Conservation (phyloP, 768 basidiomycete species). For the Coprinellus micaceus region DNA sequence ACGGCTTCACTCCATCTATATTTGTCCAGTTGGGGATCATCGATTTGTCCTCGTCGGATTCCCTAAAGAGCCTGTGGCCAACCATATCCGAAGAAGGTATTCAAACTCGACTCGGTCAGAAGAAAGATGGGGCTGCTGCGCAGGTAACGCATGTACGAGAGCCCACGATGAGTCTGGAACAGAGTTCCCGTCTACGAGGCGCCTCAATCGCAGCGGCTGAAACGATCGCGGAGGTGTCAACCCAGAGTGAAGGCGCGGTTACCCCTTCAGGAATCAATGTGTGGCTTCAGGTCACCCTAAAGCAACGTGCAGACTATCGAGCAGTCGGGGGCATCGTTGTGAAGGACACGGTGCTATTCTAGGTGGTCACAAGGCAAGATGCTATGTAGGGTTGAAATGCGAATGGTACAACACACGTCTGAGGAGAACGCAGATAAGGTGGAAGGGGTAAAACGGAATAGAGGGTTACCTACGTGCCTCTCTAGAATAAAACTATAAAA, state of each 20-base stretch:
- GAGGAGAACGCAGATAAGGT: too few relatives aligned
- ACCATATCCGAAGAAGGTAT: slow-evolving; percentile 37
- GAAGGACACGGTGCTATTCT: slow-evolving; percentile 69
- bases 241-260: slow-evolving; percentile 43
- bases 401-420: too few relatives aligned
- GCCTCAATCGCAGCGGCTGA: slow-evolving; percentile 80
- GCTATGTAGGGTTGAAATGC: too few relatives aligned
- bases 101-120: slow-evolving; percentile 35
- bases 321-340: slow-evolving; percentile 63
- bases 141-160: slow-evolving; percentile 4
- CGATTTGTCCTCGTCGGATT: slow-evolving; percentile 51
- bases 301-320: slow-evolving; percentile 72
- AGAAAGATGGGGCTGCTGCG: slow-evolving; percentile 13
- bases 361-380: too few relatives aligned
- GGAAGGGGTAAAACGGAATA: too few relatives aligned
- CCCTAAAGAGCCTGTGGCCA: slow-evolving; percentile 47
- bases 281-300: slow-evolving; percentile 83
- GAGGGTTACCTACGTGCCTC: too few relatives aligned
- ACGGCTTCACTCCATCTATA: slow-evolving; percentile 83
- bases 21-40: slow-evolving; percentile 74
- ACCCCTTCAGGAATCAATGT: slow-evolving; percentile 61
- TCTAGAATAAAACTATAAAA: too few relatives aligned
- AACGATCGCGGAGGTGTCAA: slow-evolving; percentile 55
- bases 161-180: slow-evolving; percentile 52
- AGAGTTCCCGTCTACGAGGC: slow-evolving; percentile 72